phyloP scores from a whole-genome alignment of 2,329 filamentous ascomycete species.

The Fusarium coffeatum region DNA sequence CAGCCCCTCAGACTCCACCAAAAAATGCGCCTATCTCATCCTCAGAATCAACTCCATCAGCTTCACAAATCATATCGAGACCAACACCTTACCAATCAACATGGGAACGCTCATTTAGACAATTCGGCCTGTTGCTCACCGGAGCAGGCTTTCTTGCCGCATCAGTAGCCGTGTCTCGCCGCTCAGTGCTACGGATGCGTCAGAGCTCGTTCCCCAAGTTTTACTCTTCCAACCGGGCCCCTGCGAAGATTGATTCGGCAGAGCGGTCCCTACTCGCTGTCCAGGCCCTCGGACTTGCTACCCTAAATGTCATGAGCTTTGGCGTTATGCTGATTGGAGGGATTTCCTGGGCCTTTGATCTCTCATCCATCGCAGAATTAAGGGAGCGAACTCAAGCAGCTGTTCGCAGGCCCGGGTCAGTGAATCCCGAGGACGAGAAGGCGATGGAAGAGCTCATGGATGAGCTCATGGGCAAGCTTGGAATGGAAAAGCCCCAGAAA shows the following conservation, averaged over 20 bases:
- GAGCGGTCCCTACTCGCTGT: conserved; percentile 72
- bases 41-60: neutral
- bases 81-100: conserved; percentile 50
- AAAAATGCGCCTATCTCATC: conserved; percentile 8
- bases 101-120: conserved; percentile 59
- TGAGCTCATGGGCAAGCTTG: conserved; percentile 65
- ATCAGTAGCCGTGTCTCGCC: conserved; percentile 76
- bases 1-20: conserved; percentile 32
- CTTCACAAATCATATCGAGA: conserved; percentile 2
- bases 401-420: conserved; percentile 50
- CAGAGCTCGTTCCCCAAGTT: conserved; percentile 74
- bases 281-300: conserved; percentile 87
- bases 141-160: conserved; percentile 81
- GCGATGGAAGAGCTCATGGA: conserved; percentile 72
- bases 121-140: conserved; percentile 77
- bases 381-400: conserved; percentile 61
- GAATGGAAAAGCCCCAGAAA: conserved; percentile 49
- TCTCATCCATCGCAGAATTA: conserved; percentile 76
- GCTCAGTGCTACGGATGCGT: conserved; percentile 74
- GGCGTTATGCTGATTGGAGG: conserved; percentile 81
- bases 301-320: conserved; percentile 83
- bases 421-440: conserved; percentile 63
- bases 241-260: conserved; percentile 44
- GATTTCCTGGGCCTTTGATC: conserved; percentile 79
- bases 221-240: conserved; percentile 70